Evolutionary conservation across 1,284 basidiomycete species (phyloP), one percentile per base, ranked within the genome.

Genomic region (Tilletia indica): DNA sequence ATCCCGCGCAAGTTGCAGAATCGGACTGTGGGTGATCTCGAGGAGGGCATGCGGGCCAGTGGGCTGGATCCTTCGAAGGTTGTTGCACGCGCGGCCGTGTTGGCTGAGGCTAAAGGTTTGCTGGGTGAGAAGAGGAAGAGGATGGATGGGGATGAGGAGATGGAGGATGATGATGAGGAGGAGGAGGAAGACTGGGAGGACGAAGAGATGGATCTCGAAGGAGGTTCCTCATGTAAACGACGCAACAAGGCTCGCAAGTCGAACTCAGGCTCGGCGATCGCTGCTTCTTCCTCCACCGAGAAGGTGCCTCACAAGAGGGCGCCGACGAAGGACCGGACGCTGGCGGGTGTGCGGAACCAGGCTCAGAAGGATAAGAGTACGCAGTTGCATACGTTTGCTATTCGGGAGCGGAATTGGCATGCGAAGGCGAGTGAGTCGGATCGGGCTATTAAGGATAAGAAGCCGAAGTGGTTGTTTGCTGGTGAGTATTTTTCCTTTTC

Each of bases 21-120:
- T 74, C 90, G 93, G 70, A 93, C 93, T n/a, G 87, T 99, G 48
- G 88, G 89, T 68, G 93, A 97, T 84, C 90, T 99, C 83, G 90
- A 92, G 51, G 86, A 88, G 12, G 90, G 90, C 80, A 87, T 99
- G 85, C 92, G 91, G 47, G 90, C 90, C 79, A 92, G 92, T 11
- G 96, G 97, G 0, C 89, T 94, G 76, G 93, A 99, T 84, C 92
- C 96, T 4, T 91, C 90, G 77, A 89, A 89, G 70, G 91, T 99
- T 79, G 89, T 94, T 83, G 92, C 92, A 77, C 90, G 96, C 45
- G 97, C 95, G 0, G 89, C 89, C 81, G 88, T 91, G 80, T 86
- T 98, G 67, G 92, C 92, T 39, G 93, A 94, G 85, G 86, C 90
- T 25, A 89, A 90, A 69, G 91, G 90, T 31, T 77, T 87, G 45